Base-by-base conservation (phyloP, 192 early-diverging fungal species). In the Umbelopsis sp. region DNA sequence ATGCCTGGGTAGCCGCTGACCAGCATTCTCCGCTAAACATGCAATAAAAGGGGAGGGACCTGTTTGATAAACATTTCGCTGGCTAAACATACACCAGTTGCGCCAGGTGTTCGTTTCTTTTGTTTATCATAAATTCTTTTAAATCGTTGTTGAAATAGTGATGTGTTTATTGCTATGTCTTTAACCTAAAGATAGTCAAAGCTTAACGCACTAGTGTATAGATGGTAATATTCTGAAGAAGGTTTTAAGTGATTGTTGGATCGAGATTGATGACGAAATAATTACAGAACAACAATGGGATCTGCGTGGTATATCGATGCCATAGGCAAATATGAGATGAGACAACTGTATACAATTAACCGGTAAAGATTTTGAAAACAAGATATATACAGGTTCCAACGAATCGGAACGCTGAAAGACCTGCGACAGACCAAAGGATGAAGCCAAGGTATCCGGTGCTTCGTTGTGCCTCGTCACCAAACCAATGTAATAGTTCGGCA, bases 341-440 rank as follows among this genome's bases (percentile, higher is more conserved):
- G 18, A 49, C 16, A 49, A 13, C 48, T 49, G 11, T 21, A 49
- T 20, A 16, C 11, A 35, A 27, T 64, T 78, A 78, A 33, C 86
- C 86, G 25, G 81, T 81, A 53, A 88, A 76, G 15, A 88, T 80
- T 64, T 87, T 82, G 46, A 85, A 75, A n/a, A 95, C 69, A 41
- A 93, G 81, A 76, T 95, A 95, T 3, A 76, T 66, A 49, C 78
- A 76, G 30, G 84, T 78, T 23, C 93, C 93, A 23, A 88, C 69
- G 66, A 93, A 94, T 37, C 93, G 80, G 52, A 93, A 77, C 1
- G 79, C 72, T 8, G 91, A 82, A 46, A 95, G 74, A 64, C 80
- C 89, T 21, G 88, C 78, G 0, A 94, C 92, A 33, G 89, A 88
- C 84, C 89, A 94, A 49, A 95, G 88, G n/a, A 94, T 88, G 73